Evolutionary conservation across 164 flowering plant genomes (phyloP), one percentile per base, ranked within the genome.

Genomic region (Nelumbo lutea): DNA sequence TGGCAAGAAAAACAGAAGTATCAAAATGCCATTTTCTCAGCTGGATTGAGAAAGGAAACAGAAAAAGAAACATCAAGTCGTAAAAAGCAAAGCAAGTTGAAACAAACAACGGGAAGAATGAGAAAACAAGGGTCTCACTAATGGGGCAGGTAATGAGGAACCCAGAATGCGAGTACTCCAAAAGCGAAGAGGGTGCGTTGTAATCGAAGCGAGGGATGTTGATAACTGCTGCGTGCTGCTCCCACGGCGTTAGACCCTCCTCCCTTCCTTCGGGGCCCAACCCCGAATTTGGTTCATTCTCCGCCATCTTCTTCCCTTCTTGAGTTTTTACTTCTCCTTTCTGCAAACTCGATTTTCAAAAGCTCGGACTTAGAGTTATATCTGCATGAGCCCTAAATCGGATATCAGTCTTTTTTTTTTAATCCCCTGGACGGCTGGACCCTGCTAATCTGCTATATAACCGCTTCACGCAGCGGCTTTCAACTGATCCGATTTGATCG

Each of bases 101-200:
- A 13, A 15, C 9, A 11, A 66, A 1, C 4, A 7, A 55, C 11
- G 13, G 11, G n/a, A 58, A 6, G 59, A 27, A 51, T 61, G 65
- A 61, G 42, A 52, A 44, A 39, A 71, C 3, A 43, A 57, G 61
- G 48, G 48, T 2, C 77, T 71, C 7, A 93, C 96, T 87, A 75
- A 93, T 84, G 46, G 96, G 79, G 84, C 94, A 93, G 66, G 98
- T 93, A 70, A 90, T 74, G 78, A 90, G 90, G 81, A 93, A 90
- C 45, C 96, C 98, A 6, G 90, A 78, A 55, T 84, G 95, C 13
- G 90, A 85, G 76, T 77, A 82, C 4, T 73, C 75, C 66, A 90
- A 84, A 59, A 93, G 83, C 0, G 90, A 79, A 60, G 96, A 82
- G 57, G 97, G 92, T 7, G 97, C 96, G 55, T 84, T 90, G 90